Evolutionary conservation across 305 asterid species (phyloP), one percentile per base, ranked within the genome.

Genomic region (Fraxinus albicans): DNA sequence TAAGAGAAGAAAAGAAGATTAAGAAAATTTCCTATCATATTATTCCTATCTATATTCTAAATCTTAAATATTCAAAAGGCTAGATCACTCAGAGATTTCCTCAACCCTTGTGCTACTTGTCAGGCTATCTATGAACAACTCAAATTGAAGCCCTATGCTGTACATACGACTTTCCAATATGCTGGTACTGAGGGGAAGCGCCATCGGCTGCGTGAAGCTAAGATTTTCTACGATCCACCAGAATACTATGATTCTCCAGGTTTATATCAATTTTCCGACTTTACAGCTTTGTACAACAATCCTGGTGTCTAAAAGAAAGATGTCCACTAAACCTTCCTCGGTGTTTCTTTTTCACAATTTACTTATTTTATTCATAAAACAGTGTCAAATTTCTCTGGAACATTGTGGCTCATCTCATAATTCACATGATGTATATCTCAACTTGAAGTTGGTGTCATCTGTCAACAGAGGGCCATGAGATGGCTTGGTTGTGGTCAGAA

Each of bases 151-250:
- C 95, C 99, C 3, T 97, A 97, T 77, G 99, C 99, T 85, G 98
- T 95, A 77, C 99, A 97, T 83, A 95, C 99, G 78, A 95, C 99
- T 74, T 97, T 92, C 86, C 99, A 97, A 85, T 97, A 90, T 89
- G 97, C 95, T 82, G 99, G 98, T 81, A 97, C 99, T 81, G 98
- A 93, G 6, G 99, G 99, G 82, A 97, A 97, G 89, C 97, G 99
- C 76, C 98, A 97, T 83, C 93, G 99, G 80, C 88, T 97, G 77
- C 98, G 99, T 77, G 99, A 97, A 87, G 99, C 94, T 84, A 97
- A 89, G 98, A 82, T 93, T 50, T 97, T 97, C 80, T 90, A 89
- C 80, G 99, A 97, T 88, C 96, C 96, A 77, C 97, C 93, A 0
- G 98, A 97, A 86, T 97, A 97, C 87, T 97, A 89, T 80, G 93